Evolutionary conservation across 2,329 filamentous ascomycete species (phyloP).

Genomic region (Verticillium nubilum): DNA sequence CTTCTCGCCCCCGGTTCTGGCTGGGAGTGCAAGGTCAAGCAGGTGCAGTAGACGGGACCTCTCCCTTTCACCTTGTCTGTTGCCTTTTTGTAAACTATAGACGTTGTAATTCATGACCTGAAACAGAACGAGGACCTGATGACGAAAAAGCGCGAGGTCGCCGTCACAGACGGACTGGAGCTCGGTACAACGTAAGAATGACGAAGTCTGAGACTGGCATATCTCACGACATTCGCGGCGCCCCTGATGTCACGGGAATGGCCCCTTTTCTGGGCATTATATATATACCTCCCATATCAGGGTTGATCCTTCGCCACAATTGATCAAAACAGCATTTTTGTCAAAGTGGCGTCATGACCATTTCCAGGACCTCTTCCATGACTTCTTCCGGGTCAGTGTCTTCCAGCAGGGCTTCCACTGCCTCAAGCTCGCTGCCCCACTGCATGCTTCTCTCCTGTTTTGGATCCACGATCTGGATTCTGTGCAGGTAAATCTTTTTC

Average conservation of each 20-base stretch:
- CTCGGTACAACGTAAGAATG: background rate
- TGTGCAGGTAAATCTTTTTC: conserved; percentile 82
- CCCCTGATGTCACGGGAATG: background rate
- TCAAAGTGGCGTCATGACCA: conserved; percentile 50
- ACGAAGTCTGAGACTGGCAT: background rate
- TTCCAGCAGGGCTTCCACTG: conserved; percentile 62
- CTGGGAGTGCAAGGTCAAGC: conserved; percentile 82
- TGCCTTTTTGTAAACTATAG: conserved; percentile 11
- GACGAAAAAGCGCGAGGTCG: background rate
- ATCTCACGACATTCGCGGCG: background rate
- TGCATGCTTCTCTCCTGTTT: conserved; percentile 81
- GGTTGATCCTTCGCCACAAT: background rate
- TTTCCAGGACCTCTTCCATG: conserved; percentile 57
- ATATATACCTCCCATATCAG: background rate
- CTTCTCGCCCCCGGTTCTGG: conserved; percentile 76
- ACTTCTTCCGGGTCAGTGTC: conserved; percentile 56
- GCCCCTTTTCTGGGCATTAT: background rate
- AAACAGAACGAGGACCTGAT: conserved; percentile 1
- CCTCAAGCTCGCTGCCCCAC: conserved; percentile 77
- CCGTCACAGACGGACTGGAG: background rate
- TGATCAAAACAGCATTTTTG: background rate
- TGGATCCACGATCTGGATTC: conserved; percentile 64
- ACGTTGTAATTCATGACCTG: conserved; percentile 14
- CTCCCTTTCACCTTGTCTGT: conserved; percentile 2
- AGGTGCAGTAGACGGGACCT: conserved; percentile 52